phyloP scores from a whole-genome alignment of 768 basidiomycete genomes.

The Kwoniella pini region DNA sequence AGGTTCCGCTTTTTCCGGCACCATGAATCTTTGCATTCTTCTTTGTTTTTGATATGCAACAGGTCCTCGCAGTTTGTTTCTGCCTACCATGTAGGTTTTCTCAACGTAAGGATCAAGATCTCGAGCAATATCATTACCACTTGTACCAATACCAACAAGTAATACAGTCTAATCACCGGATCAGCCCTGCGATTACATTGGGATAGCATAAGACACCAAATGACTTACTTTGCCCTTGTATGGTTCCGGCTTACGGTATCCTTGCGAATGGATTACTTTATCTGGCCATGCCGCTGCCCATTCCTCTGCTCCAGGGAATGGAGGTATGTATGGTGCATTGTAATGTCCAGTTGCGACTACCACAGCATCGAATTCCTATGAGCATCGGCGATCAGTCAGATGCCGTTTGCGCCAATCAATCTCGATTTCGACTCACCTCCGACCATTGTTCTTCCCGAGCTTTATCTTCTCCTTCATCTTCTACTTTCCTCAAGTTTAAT shows the following conservation, averaged over 20 bases:
- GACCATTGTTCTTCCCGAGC: slow-evolving; percentile 30
- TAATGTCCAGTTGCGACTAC: slow-evolving; percentile 41
- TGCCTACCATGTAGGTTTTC: slow-evolving; percentile 56
- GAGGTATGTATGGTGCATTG: slow-evolving; percentile 42
- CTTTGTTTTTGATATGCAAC: slow-evolving; percentile 26
- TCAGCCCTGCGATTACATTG: slow-evolving; percentile 17
- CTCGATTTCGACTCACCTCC: slow-evolving; percentile 27
- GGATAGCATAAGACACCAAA: no score
- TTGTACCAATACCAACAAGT: slow-evolving; percentile 57
- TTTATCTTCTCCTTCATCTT: slow-evolving; percentile 9
- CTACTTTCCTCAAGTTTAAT: slow-evolving; percentile 23
- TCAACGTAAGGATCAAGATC: slow-evolving; percentile 48
- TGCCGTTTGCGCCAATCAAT: neutral
- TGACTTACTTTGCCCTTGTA: slow-evolving; percentile 52
- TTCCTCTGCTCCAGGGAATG: slow-evolving; percentile 53
- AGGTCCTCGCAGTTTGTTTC: slow-evolving; percentile 27
- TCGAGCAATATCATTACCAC: slow-evolving; percentile 56
- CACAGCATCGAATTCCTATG: slow-evolving; percentile 29
- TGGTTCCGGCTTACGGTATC: slow-evolving; percentile 57
- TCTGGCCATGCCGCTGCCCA: slow-evolving; percentile 56
- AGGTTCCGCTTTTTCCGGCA: slow-evolving; percentile 48
- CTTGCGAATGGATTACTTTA: slow-evolving; percentile 56
- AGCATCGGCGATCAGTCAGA: neutral
- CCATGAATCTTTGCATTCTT: slow-evolving; percentile 21
- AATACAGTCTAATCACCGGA: slow-evolving; percentile 53